Percentiles rank a stretch among this genome's conserved stretches.
phyloP scores from a whole-genome alignment of 2,329 filamentous ascomycete species.

The Xylariaceae sp. region DNA sequence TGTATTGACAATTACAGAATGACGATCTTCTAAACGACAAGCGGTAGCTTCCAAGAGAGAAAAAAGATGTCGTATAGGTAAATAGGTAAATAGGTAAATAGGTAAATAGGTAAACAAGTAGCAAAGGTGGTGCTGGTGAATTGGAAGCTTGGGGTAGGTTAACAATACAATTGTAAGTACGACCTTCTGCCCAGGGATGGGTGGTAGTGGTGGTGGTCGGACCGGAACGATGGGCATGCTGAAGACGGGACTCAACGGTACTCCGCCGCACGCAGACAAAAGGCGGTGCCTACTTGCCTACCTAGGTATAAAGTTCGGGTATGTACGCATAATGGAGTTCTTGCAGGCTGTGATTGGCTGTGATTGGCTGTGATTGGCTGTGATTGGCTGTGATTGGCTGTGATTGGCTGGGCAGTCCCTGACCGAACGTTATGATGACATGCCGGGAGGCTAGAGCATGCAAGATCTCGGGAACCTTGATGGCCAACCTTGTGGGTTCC shows the following conservation, averaged over 20 bases:
- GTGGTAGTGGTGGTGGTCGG: no score
- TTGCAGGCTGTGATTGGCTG: conserved; percentile 31
- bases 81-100: no score
- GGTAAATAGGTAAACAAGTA: not conserved
- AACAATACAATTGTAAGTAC: no score
- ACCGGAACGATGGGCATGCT: no score
- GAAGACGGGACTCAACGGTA: no score
- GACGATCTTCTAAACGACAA: not conserved
- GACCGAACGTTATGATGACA: conserved; percentile 29
- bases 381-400: no score
- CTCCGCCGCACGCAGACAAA: conserved; percentile 16
- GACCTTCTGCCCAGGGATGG: no score
- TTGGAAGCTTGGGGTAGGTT: not conserved
- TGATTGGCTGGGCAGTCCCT: no score
- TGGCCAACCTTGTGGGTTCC: conserved; percentile 25
- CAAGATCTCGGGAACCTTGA: conserved; percentile 35
- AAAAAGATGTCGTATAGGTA: not conserved
- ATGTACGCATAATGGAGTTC: conserved; percentile 26
- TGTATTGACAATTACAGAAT: not conserved
- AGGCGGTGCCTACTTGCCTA: no score
- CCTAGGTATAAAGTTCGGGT: no score
- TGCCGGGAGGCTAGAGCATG: conserved; percentile 29
- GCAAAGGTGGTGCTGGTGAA: not conserved
- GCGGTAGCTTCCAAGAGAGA: not conserved
- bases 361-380: no score